Conservation (phyloP, 768 basidiomycete genomes). For the Coprinopsis marcescibilis region DNA sequence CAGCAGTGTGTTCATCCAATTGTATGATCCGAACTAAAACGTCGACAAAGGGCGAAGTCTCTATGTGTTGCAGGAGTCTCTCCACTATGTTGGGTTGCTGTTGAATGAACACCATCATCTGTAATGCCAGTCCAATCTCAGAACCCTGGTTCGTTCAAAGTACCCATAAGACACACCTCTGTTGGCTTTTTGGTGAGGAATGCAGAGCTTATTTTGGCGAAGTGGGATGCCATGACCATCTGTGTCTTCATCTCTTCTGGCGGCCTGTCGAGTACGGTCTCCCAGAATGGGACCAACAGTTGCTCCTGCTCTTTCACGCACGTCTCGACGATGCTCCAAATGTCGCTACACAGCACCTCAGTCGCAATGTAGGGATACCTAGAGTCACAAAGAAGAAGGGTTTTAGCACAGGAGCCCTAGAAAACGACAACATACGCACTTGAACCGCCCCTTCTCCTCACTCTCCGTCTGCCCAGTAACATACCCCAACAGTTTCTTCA, state of each 20-base stretch:
- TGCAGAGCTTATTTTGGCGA: constrained; percentile 88
- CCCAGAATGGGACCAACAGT: constrained; percentile 87
- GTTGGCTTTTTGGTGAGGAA: constrained; percentile 85
- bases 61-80: constrained; percentile 78
- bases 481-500: constrained; percentile 77
- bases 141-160: constrained; percentile 12
- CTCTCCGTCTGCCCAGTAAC: constrained; percentile 83
- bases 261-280: constrained; percentile 72
- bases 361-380: constrained; percentile 93
- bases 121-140: constrained; percentile 10
- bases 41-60: constrained; percentile 88
- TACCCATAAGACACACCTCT: constrained; percentile 85
- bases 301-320: constrained; percentile 67
- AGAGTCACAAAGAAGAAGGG: constrained; percentile 8
- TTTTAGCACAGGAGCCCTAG: no score
- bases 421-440: constrained; percentile 58
- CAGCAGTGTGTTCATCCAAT: constrained; percentile 77
- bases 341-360: constrained; percentile 92
- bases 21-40: constrained; percentile 86
- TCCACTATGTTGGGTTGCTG: constrained; percentile 76
- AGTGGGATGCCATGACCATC: constrained; percentile 86
- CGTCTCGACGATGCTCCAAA: constrained; percentile 92
- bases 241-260: constrained; percentile 84
- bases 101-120: constrained; percentile 94
- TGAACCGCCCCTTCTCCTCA: constrained; percentile 73